Evolutionary conservation across 1,139 yeast genomes (phyloP), one percentile per base, ranked within the genome.

Genomic region (Saccharomycopsis phalli): DNA sequence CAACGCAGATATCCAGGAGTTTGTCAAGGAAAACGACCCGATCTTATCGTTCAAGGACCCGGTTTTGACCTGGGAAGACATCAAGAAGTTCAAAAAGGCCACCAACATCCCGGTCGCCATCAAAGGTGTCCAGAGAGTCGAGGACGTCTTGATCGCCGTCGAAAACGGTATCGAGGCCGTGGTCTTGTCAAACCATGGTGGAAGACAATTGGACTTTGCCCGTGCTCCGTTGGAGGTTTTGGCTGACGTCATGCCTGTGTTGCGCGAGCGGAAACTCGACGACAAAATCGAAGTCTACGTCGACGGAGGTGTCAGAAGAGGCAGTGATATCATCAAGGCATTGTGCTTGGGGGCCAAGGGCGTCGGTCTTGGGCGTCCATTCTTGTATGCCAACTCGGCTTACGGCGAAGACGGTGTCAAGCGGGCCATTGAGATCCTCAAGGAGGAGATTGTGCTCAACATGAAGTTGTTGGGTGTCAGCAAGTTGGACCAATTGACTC

Each of bases 381-480:
- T 72, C 71, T 1, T 56, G 66, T 39, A 65, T 63, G 49, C 73
- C 69, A 0, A 53, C 67, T 17, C 67, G 66, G 47, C 66, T 66
- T 32, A 68, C 71, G 1, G 74, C 66, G 8, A 73, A 47, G 77
- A 69, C 6, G 96, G 96, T 47, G 95, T 87, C 14, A 65, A 66
- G 42, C 74, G 73, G 51, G 91, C 94, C 6, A 78, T 82, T 49
- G 87, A 81, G 52, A 63, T 86, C 37, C 65, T 88, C 51, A 81
- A 78, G 54, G 87, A 80, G 47, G 97, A 88, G 57, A 59, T 88
- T 57, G 76, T 72, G 48, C 82, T 86, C 91, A 76, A 81, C 59
- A 84, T 88, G 96, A 69, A 95, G 50, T 66, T 87, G 38, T 62
- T 88, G 38, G 97, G 96, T 33, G 94, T 74, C 26, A 76, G 74